Evolutionary conservation across 2,329 filamentous ascomycete genomes (phyloP).

Genomic region (Karstenula rhodostoma): DNA sequence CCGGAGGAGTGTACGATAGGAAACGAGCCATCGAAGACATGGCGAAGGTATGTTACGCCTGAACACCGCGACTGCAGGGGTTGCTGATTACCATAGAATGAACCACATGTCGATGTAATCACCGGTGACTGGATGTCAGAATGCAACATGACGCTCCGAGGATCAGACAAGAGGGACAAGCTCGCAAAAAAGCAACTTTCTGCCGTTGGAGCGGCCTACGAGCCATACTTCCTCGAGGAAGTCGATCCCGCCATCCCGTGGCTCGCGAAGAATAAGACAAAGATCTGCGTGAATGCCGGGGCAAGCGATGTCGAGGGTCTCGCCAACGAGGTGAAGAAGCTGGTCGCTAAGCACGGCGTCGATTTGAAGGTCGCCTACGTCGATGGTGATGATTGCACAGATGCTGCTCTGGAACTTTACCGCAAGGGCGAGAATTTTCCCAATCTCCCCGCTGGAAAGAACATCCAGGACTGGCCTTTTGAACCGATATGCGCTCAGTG

Average conservation of each 20-base stretch:
- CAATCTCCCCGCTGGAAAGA: constrained; percentile 31
- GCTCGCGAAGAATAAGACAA: constrained; percentile 32
- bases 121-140: constrained; percentile 39
- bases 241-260: constrained; percentile 33
- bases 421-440: constrained; percentile 32
- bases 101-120: constrained; percentile 33
- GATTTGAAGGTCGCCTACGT: constrained; percentile 54
- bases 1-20: constrained; percentile 32
- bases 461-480: constrained; percentile 32
- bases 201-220: constrained; percentile 31
- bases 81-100: constrained; percentile 25
- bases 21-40: constrained; percentile 36
- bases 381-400: constrained; percentile 54
- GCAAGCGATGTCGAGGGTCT: constrained; percentile 30
- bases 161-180: constrained; percentile 31
- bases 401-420: constrained; percentile 28
- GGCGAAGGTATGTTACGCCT: constrained; percentile 19
- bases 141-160: constrained; percentile 35
- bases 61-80: not conserved
- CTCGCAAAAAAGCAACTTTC: constrained; percentile 27
- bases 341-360: constrained; percentile 28
- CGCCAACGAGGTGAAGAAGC: constrained; percentile 24
- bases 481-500: constrained; percentile 37
- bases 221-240: constrained; percentile 32
- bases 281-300: constrained; percentile 32